Evolutionary conservation across 805 yeast species (phyloP).

Genomic region (Zygosaccharomyces siamensis): DNA sequence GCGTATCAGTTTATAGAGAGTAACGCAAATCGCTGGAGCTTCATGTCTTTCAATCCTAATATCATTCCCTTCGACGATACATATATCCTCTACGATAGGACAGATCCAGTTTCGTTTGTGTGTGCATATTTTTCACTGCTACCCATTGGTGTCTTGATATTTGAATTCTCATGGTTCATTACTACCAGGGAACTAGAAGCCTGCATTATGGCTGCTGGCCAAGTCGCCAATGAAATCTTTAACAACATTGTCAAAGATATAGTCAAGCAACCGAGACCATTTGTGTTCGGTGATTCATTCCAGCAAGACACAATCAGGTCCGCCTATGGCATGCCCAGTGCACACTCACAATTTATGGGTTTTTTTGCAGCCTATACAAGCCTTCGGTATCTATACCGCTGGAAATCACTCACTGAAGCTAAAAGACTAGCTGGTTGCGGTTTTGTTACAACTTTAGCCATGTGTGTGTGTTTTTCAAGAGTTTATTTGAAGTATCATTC

Average conservation of each 20-base stretch:
- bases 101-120: constrained; percentile 52
- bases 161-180: constrained; percentile 79
- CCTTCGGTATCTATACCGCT: constrained; percentile 41
- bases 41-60: constrained; percentile 15
- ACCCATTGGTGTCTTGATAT: constrained; percentile 74
- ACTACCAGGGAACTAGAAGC: constrained; percentile 82
- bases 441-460: constrained; percentile 28
- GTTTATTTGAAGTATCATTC: constrained; percentile 78
- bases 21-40: neutral
- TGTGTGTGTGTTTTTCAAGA: constrained; percentile 58
- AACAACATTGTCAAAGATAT: constrained; percentile 64
- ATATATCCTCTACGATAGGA: constrained; percentile 70
- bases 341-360: constrained; percentile 95
- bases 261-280: constrained; percentile 72
- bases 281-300: constrained; percentile 33
- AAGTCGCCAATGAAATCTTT: constrained; percentile 65
- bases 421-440: constrained; percentile 34
- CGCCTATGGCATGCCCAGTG: constrained; percentile 94
- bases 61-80: constrained; percentile 78
- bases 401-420: constrained; percentile 36
- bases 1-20: neutral
- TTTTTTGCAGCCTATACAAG: constrained; percentile 59
- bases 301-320: constrained; percentile 43
- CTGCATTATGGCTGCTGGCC: constrained; percentile 78
- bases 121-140: constrained; percentile 71